Conservation (phyloP, 2,329 filamentous ascomycete genomes). For the Incumbomyces lentus region DNA sequence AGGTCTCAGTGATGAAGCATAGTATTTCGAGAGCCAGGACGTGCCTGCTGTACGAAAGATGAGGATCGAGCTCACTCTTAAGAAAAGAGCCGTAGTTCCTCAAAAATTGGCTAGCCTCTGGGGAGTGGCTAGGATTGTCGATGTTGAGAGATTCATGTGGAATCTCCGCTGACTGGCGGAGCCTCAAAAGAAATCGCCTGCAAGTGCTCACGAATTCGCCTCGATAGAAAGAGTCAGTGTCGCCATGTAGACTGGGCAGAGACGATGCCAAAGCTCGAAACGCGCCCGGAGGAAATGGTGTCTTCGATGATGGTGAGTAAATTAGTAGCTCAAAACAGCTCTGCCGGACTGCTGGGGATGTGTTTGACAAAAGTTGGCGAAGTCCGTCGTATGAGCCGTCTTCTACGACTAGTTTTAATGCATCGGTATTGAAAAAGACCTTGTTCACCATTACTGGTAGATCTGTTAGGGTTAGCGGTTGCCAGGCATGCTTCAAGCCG, state of each 20-base stretch:
- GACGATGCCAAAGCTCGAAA: slow-evolving; percentile 55
- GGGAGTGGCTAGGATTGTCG: too few relatives aligned
- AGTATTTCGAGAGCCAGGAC: slow-evolving; percentile 68
- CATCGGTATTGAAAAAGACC: neutral
- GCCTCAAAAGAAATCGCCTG: slow-evolving; percentile 48
- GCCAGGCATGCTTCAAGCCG: neutral
- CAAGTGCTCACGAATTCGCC: slow-evolving; percentile 67
- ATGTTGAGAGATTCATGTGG: too few relatives aligned
- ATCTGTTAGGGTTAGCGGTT: slow-evolving; percentile 3
- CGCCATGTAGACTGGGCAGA: slow-evolving; percentile 63
- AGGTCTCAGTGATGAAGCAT: slow-evolving; percentile 38
- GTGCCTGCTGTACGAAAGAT: slow-evolving; percentile 81
- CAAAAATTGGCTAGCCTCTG: neutral
- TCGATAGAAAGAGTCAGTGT: slow-evolving; percentile 76
- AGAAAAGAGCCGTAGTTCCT: slow-evolving; percentile 12
- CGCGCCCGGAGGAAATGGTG: slow-evolving; percentile 54
- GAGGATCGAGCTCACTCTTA: slow-evolving; percentile 61
- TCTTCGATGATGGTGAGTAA: slow-evolving; percentile 63
- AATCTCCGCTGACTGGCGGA: neutral
- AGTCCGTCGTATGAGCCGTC: slow-evolving; percentile 12
- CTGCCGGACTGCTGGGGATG: slow-evolving; percentile 57
- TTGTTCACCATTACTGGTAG: neutral
- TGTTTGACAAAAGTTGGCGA: slow-evolving; percentile 32
- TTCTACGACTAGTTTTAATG: neutral
- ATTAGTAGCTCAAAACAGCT: slow-evolving; percentile 74